Conservation (phyloP, 306 rosid species). For the Myrica gale region DNA sequence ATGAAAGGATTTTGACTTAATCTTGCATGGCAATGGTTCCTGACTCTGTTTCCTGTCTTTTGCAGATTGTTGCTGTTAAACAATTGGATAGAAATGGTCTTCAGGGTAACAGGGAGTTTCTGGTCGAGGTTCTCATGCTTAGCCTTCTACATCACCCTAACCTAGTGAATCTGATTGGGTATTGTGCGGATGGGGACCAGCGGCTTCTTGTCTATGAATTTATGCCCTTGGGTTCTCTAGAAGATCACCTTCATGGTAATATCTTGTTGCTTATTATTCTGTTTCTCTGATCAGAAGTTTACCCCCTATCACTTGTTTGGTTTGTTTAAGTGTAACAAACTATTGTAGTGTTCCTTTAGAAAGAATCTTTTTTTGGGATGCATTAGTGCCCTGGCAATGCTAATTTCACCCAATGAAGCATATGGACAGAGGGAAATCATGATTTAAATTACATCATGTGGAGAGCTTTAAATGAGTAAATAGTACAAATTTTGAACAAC, state of each 20-base stretch:
- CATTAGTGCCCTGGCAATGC: not conserved
- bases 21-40: not conserved
- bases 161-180: slow-evolving; percentile 80
- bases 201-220: slow-evolving; percentile 91
- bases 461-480: not conserved
- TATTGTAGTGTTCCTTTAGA: not conserved
- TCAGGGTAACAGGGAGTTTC: slow-evolving; percentile 90
- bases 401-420: not conserved
- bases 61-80: slow-evolving; percentile 86
- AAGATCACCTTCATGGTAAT: slow-evolving; percentile 87
- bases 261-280: slow-evolving; percentile 10
- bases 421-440: not conserved
- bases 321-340: not conserved
- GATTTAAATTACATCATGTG: not conserved
- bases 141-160: slow-evolving; percentile 88
- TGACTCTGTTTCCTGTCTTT: slow-evolving; percentile 22
- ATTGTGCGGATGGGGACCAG: slow-evolving; percentile 93
- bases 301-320: slow-evolving; percentile 14
- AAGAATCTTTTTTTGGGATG: not conserved
- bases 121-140: slow-evolving; percentile 94
- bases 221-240: slow-evolving; percentile 80
- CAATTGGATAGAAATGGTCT: slow-evolving; percentile 92
- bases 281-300: slow-evolving; percentile 19
- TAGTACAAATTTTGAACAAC: not conserved
- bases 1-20: not conserved